Evolutionary conservation across 2,329 filamentous ascomycete species (phyloP), one percentile per base, ranked within the genome.

Genomic region (Paramyrothecium roridum): DNA sequence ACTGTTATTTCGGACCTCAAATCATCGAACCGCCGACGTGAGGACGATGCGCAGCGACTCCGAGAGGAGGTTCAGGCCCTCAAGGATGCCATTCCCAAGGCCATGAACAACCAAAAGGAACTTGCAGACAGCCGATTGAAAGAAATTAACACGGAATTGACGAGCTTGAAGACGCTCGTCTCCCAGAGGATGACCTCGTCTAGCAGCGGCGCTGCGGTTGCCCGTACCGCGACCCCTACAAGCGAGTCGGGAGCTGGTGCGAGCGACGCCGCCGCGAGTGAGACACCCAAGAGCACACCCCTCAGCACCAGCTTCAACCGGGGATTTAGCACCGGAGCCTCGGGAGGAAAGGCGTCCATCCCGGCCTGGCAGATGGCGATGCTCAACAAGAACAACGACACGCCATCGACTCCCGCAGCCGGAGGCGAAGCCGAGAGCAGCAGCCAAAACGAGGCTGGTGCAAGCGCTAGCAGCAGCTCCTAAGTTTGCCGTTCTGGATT

Each of bases 121-220:
- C 81, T 85, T 53, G 91, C 90, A 23, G 93, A 98, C 68, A 83
- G 79, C 61, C 83, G 92, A 50, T 77, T 99, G 56, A 89, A 87
- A 71, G 95, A 98, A 65, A 84, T 99, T 61, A 90, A 90, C 62
- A 83, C 81, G 8, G 95, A 99, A 73, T 80, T 99, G 65, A 91
- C 90, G 78, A 97, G 93, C 70, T 77, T 99, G 65, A 98, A 97
- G 81, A 90, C 90, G 2, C 79, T 99, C 53, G 85, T 99, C 65
- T 77, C 80, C 47, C 84, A 87, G 70, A 76, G 85, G 57, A 81
- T 87, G 80, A 78, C 57, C 54, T 58, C 66, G 21, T 50, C 65
- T 12, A 62, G 51, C 47, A 49, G 64, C 1, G 54, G 61, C 30
- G 55, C 64, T n/a, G 53, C 67, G 13, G 20, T 30, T 47, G 63